A percentile compares a stretch with the other conserved stretches of the same genome.
phyloP scores from a whole-genome alignment of 2,329 filamentous ascomycete species.

The Arthrobotrys conoides region DNA sequence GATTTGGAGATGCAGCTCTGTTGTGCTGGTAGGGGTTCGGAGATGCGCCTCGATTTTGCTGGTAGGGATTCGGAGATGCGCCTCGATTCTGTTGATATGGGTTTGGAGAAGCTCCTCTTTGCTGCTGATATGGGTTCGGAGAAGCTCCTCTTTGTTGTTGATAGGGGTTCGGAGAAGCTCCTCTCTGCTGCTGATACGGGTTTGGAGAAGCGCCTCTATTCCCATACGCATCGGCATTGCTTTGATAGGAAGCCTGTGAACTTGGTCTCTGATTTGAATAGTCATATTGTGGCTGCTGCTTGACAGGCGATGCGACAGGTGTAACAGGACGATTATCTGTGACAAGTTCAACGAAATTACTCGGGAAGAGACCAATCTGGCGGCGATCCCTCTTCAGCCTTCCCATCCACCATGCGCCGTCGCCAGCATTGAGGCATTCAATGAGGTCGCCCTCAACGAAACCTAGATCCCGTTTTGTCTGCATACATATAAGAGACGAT shows the following conservation, averaged over 20 bases:
- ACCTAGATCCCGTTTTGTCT: constrained; percentile 92
- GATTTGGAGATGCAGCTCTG: constrained; percentile 62
- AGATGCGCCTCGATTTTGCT: constrained; percentile 56
- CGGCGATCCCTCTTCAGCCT: constrained; percentile 88
- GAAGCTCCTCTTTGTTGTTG: constrained; percentile 61
- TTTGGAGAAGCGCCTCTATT: constrained; percentile 67
- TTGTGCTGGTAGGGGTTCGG: constrained; percentile 55
- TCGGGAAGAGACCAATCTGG: constrained; percentile 93
- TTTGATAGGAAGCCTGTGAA: constrained; percentile 64
- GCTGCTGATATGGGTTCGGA: constrained; percentile 63
- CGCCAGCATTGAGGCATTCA: constrained; percentile 96
- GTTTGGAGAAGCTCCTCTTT: constrained; percentile 58
- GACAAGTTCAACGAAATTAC: constrained; percentile 95
- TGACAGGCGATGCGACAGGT: constrained; percentile 65
- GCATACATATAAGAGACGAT: constrained; percentile 30
- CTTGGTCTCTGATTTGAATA: constrained; percentile 66
- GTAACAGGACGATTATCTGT: constrained; percentile 81
- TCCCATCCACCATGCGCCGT: constrained; percentile 99
- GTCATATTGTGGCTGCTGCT: constrained; percentile 61
- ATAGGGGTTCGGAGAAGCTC: constrained; percentile 50
- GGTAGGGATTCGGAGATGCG: constrained; percentile 63
- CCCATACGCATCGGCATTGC: constrained; percentile 67
- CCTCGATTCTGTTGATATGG: constrained; percentile 48
- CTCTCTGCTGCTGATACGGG: constrained; percentile 60
- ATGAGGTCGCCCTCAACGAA: constrained; percentile 98